Evolutionary conservation across 1,284 basidiomycete species (phyloP).

Genomic region (Lentinula novae-zelandiae): DNA sequence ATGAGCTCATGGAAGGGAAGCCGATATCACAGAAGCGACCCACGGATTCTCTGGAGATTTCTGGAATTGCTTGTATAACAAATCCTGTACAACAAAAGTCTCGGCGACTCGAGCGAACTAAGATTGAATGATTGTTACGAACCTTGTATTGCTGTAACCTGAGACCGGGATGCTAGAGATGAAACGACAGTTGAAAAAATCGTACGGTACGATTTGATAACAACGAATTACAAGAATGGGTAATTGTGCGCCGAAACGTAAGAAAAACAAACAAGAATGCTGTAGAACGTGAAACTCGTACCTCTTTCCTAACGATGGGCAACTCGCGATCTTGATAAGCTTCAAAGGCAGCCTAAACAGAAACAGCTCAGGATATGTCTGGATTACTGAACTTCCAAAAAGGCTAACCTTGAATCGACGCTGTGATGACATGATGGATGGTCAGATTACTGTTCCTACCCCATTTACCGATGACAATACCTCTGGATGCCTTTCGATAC

Average conservation of each 20-base stretch:
- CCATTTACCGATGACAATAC: conserved; percentile 38
- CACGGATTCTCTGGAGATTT: conserved; percentile 89
- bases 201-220: background rate
- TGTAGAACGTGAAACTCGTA: conserved; percentile 26
- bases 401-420: conserved; percentile 75
- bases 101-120: background rate
- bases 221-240: background rate
- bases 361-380: conserved; percentile 4
- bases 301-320: conserved; percentile 74
- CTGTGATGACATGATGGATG: conserved; percentile 32
- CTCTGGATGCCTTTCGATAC: conserved; percentile 93
- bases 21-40: conserved; percentile 23
- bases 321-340: conserved; percentile 90
- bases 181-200: conserved; percentile 10
- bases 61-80: conserved; percentile 81
- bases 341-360: conserved; percentile 75
- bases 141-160: conserved; percentile 85
- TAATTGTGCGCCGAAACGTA: background rate
- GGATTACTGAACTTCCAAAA: conserved; percentile 6
- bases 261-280: background rate
- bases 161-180: conserved; percentile 69
- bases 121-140: conserved; percentile 5
- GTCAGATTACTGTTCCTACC: conserved; percentile 1
- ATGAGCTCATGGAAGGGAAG: background rate
- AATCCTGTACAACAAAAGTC: conserved; percentile 42